A percentile compares a stretch with the other conserved stretches of the same genome.
These are phyloP conservation scores for Wickerhamomyces sp. DNA, from an alignment of 1,139 yeast genomes.

Conservation along the genomic window DNA sequence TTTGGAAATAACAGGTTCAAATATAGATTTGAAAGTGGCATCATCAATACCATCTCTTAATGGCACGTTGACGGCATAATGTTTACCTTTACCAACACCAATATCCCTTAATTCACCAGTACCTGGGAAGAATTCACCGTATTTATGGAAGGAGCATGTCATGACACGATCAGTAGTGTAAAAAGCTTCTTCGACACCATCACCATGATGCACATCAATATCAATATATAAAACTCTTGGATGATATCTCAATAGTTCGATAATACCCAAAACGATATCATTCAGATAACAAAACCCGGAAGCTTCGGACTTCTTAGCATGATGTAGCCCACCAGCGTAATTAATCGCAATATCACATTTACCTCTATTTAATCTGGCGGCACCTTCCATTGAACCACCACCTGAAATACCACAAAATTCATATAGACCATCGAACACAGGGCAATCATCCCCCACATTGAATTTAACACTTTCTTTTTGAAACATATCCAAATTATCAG, in stretches of 20 bases:
- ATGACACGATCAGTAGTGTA: constrained; percentile 92
- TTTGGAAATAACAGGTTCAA: constrained; percentile 85
- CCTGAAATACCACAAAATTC: constrained; percentile 84
- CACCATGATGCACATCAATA: constrained; percentile 96
- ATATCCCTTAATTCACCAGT: constrained; percentile 86
- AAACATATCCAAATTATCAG: constrained; percentile 88
- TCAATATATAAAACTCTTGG: constrained; percentile 92
- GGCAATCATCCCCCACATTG: constrained; percentile 97
- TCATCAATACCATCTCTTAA: constrained; percentile 94
- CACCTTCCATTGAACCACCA: constrained; percentile 92
- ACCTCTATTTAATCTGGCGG: constrained; percentile 75
- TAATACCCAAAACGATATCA: constrained; percentile 85
- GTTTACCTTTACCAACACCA: constrained; percentile 84
- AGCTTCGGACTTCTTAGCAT: constrained; percentile 92
- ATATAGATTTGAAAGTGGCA: constrained; percentile 73
- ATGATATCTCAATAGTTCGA: constrained; percentile 77
- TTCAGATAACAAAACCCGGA: constrained; percentile 94
- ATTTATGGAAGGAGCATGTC: constrained; percentile 94
- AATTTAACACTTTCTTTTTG: constrained; percentile 91
- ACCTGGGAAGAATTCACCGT: constrained; percentile 95
- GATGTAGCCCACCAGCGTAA: constrained; percentile 97
- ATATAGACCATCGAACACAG: constrained; percentile 92
- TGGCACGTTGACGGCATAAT: constrained; percentile 90
- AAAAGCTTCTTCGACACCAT: constrained; percentile 97
- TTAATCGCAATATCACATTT: constrained; percentile 94